Evolutionary conservation across 179 eudicot genomes (phyloP).

Genomic region (Amaranthus tricolor): DNA sequence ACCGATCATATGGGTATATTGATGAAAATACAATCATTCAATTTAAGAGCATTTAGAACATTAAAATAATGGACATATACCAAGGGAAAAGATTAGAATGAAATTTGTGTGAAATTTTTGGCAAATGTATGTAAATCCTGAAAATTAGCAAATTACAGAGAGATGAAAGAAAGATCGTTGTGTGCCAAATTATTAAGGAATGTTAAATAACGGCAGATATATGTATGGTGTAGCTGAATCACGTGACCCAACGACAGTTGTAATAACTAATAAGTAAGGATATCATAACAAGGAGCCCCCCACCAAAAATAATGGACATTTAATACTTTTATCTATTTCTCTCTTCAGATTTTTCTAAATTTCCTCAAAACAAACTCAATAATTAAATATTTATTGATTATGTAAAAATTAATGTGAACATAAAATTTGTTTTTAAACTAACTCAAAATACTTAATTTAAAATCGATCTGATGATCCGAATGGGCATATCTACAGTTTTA

Average conservation of each 20-base stretch:
- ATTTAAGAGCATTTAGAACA: too few species aligned
- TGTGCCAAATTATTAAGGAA: slow-evolving; percentile 22
- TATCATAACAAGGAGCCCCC: slow-evolving; percentile 51
- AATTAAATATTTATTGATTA: too few species aligned
- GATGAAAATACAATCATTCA: too few species aligned
- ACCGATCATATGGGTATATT: too few species aligned
- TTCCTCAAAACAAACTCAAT: neutral
- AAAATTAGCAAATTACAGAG: slow-evolving; percentile 1
- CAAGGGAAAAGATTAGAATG: neutral
- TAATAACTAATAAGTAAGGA: slow-evolving; percentile 29
- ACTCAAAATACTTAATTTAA: too few species aligned
- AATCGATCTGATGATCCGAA: too few species aligned
- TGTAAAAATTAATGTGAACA: too few species aligned
- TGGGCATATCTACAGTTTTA: too few species aligned
- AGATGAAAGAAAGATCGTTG: slow-evolving; percentile 15
- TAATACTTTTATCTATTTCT: slow-evolving; percentile 19
- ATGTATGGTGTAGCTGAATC: slow-evolving; percentile 31
- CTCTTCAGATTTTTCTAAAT: neutral
- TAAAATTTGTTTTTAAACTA: too few species aligned
- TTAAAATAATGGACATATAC: slow-evolving; percentile 1
- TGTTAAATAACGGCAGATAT: slow-evolving; percentile 30
- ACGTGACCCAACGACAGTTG: slow-evolving; percentile 58
- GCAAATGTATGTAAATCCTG: neutral
- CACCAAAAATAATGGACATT: slow-evolving; percentile 30
- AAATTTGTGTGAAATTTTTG: neutral